Base-by-base conservation (phyloP, 2,329 filamentous ascomycete genomes). In the Penicillium sp. region DNA sequence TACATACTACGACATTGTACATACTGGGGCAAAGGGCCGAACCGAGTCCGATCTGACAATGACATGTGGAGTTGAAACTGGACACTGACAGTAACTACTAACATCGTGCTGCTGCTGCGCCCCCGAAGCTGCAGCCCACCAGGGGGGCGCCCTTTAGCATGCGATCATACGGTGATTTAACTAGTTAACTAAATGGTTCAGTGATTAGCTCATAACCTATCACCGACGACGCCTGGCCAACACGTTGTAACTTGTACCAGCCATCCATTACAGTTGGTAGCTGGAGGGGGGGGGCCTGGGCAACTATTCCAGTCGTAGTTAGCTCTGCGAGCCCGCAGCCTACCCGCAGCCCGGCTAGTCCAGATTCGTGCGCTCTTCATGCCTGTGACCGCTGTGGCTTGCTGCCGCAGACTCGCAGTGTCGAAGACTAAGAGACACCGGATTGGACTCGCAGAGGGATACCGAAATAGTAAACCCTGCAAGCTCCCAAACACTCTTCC, bases 21-120 rank as follows among this genome's bases (percentile, higher is more conserved):
- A 28, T 12, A 12, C 31, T 35, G 17, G n/a, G 47, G 47, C 47
- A 31, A 49, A 49, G 47, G 47, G 47, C 47, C 35, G 45, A 48
- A 48, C 45, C 28, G 45, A 25, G 17, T 34, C 45, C 28, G 25
- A 25, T 12, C 28, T 20, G 31, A 20, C 47, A 49, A n/a, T 20
- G 31, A 20, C 47, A 49, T 49, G 47, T 49, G 47, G 47, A 49
- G 28, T 31, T 31, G 31, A 31, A 31, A 31, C 31, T 10, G 10
- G 31, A 31, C 31, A 31, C 31, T 31, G 31, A 31, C 31, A 31
- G 31, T 31, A 31, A 31, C 31, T 5, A 31, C 31, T 31, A 10
- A 31, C 31, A 31, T 10, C 31, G 20, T 47, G 20, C 8, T 25
- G 39, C 8, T 55, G 53, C 53, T 55, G 53, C 53, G 53, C 53